phyloP scores from a whole-genome alignment of 2,329 filamentous ascomycete species.

The Fusarium sp. region DNA sequence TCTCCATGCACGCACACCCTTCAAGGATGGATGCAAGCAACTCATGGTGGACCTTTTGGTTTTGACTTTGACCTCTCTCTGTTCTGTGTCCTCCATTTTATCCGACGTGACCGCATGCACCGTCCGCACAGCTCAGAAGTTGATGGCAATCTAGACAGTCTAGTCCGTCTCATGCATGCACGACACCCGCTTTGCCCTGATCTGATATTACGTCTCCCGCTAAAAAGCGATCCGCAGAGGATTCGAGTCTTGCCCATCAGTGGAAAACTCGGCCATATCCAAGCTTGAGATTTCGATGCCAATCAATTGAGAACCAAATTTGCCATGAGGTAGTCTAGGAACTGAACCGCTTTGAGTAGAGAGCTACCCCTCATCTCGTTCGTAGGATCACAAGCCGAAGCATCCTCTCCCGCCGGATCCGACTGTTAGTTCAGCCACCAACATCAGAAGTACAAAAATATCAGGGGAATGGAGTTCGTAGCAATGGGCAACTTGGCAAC shows the following conservation, averaged over 20 bases:
- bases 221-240: conserved; percentile 13
- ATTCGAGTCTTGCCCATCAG: not conserved
- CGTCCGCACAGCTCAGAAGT: not conserved
- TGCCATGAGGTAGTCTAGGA: not conserved
- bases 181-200: conserved; percentile 32
- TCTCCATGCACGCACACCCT: conserved; percentile 30
- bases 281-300: conserved; percentile 13
- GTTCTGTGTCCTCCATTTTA: conserved; percentile 28
- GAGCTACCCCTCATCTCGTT: conserved; percentile 30
- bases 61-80: conserved; percentile 16
- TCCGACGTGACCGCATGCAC: conserved; percentile 17
- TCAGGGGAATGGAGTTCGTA: not conserved
- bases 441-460: not conserved
- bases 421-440: conserved; percentile 31
- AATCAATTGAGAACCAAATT: conserved; percentile 7
- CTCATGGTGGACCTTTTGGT: conserved; percentile 20
- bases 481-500: conserved; percentile 14
- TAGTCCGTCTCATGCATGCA: conserved; percentile 14
- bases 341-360: conserved; percentile 10
- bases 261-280: conserved; percentile 6
- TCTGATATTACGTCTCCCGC: conserved; percentile 38
- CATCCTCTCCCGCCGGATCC: conserved; percentile 24
- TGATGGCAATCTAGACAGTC: conserved; percentile 18
- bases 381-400: not conserved
- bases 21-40: conserved; percentile 2